Evolutionary conservation across 1,139 yeast species (phyloP), one percentile per base, ranked within the genome.

Genomic region (Hemisphaericaspora xylofermentans): DNA sequence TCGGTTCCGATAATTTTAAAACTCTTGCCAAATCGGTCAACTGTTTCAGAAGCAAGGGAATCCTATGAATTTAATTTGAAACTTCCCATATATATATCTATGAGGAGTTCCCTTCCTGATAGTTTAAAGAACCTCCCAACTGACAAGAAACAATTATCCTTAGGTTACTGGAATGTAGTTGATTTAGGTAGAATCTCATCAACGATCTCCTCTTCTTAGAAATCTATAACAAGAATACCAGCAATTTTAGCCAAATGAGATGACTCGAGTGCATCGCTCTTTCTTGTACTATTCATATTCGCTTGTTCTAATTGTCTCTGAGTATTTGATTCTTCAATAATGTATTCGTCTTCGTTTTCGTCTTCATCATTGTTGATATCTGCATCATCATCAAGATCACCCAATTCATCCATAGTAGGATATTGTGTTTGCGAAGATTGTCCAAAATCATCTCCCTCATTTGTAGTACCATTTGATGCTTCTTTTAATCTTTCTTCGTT

Each of bases 181-280:
- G 49, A 56, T n/a, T 38, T 64, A 24, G 58, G 60, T 8, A 26
- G 39, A 7, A 41, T 43, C 10, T 18, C 31, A 30, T 24, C 25
- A 22, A 28, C 29, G 15, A 25, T 17, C 13, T 3, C 17, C 3
- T 28, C 18, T 18, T 12, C 16, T 31, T 43, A 80, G 52, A 80
- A 80, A 52, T 80, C 86, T 45, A 80, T 53, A n/a, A 78, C 67
- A 35, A 80, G 59, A 18, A 78, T 60, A 2, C 84, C 85, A 2
- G 82, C 78, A 12, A 79, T 63, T 25, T 73, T 74, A 10, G 74
- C 68, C 38, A 80, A 53, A 55, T 80, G 82, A 37, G 78, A 63
- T 2, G 79, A 66, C 52, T 79, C 83, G 35, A 80, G 53, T 8
- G 66, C 63, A 43, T 71, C 71, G 40, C 57, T 47, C 21, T 45